These are phyloP conservation scores for Citeromyces hawaiiensis DNA, from an alignment of 1,139 yeast species.

Conservation along the genomic window DNA sequence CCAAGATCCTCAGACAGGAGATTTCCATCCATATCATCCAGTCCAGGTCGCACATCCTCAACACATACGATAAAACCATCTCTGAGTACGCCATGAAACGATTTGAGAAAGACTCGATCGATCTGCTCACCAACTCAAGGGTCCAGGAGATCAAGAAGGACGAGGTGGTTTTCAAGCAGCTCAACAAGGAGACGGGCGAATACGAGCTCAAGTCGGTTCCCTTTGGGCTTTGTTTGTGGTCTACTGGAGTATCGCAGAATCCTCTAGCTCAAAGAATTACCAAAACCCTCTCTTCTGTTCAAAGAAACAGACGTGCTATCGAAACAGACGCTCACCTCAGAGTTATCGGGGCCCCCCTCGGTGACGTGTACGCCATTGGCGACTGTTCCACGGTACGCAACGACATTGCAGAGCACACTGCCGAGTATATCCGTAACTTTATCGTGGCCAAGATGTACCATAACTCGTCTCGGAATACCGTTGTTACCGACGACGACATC, in stretches of 20 bases:
- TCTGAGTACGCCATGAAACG: constrained; percentile 48
- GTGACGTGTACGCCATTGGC: constrained; percentile 56
- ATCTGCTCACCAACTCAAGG: constrained; percentile 44
- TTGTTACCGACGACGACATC: constrained; percentile 27
- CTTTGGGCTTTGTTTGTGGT: constrained; percentile 53
- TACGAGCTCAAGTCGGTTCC: constrained; percentile 32
- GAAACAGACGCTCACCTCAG: constrained; percentile 56
- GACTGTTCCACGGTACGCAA: constrained; percentile 54
- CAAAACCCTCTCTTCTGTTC: constrained; percentile 24
- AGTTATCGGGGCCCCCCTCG: constrained; percentile 45
- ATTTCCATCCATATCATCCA: constrained; percentile 52
- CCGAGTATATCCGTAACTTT: constrained; percentile 27
- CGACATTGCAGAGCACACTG: constrained; percentile 38
- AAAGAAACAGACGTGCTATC: constrained; percentile 44
- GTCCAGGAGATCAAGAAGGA: constrained; percentile 41
- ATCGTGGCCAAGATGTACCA: constrained; percentile 23
- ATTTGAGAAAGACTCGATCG: constrained; percentile 43
- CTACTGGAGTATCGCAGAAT: constrained; percentile 53
- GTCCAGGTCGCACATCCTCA: constrained; percentile 48
- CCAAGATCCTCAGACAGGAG: constrained; percentile 41
- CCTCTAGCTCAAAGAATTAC: constrained; percentile 39
- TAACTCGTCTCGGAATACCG: constrained; percentile 17
- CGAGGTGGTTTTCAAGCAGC: constrained; percentile 37
- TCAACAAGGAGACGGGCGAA: constrained; percentile 22
- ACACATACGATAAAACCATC: constrained; percentile 48